These are phyloP conservation scores for Pythium periplocum DNA, from an alignment of 352 stramenopile genomes.

Conservation along the genomic window DNA sequence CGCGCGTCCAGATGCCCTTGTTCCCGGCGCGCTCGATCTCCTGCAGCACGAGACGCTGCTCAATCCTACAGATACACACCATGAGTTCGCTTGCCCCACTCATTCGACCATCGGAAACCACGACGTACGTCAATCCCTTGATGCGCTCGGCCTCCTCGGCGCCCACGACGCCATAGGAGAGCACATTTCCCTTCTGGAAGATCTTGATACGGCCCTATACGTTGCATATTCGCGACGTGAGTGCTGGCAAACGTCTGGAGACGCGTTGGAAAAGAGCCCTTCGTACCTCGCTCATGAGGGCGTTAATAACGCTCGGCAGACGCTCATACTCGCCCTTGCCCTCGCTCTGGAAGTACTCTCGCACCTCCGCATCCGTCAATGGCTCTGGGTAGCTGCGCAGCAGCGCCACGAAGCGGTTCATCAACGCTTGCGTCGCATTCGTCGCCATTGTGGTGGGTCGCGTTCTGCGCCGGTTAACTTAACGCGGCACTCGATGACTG, in stretches of 20 bases:
- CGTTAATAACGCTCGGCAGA: slow-evolving; percentile 78
- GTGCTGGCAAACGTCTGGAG: background rate
- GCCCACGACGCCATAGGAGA: slow-evolving; percentile 79
- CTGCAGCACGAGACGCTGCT: slow-evolving; percentile 87
- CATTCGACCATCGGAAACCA: background rate
- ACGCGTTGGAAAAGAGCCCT: background rate
- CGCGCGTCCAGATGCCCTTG: slow-evolving; percentile 98
- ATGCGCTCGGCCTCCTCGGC: slow-evolving; percentile 84
- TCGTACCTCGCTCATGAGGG: slow-evolving; percentile 70
- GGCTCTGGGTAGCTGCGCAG: slow-evolving; percentile 77
- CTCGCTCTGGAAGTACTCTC: slow-evolving; percentile 67
- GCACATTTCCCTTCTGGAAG: slow-evolving; percentile 80
- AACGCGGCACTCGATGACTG: too few relatives aligned
- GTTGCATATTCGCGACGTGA: background rate
- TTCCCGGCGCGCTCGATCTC: slow-evolving; percentile 96
- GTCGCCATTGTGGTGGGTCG: slow-evolving; percentile 21
- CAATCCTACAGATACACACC: slow-evolving; percentile 58
- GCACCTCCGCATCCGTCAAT: slow-evolving; percentile 74
- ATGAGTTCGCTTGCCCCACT: slow-evolving; percentile 6
- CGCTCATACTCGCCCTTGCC: slow-evolving; percentile 74
- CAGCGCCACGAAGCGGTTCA: slow-evolving; percentile 69
- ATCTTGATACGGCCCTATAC: slow-evolving; percentile 81
- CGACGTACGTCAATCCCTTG: slow-evolving; percentile 71
- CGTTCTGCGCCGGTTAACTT: too few relatives aligned
- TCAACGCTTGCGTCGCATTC: slow-evolving; percentile 30